These are phyloP conservation scores for Neoboletus magnificus DNA, from an alignment of 768 basidiomycete species.

Conservation along the genomic window DNA sequence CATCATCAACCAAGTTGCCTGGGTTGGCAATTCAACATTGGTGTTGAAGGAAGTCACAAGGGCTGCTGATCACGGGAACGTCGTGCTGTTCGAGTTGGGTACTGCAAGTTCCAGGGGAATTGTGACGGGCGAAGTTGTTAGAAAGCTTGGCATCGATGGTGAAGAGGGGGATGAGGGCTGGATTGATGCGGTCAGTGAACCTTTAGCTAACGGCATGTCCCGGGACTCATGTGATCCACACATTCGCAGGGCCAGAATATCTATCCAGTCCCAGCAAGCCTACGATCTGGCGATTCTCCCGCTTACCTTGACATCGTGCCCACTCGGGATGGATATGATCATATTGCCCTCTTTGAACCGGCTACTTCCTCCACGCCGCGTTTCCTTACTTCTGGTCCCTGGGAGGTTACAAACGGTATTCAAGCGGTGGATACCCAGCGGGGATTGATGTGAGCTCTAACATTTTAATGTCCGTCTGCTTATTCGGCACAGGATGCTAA, in stretches of 20 bases:
- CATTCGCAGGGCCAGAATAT: conserved; percentile 57
- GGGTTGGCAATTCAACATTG: conserved; percentile 75
- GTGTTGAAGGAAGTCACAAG: conserved; percentile 87
- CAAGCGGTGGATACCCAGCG: conserved; percentile 65
- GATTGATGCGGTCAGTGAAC: conserved; percentile 75
- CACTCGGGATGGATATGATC: conserved; percentile 76
- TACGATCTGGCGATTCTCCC: conserved; percentile 42
- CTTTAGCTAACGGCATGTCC: conserved; percentile 1
- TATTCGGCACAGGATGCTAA: conserved; percentile 21
- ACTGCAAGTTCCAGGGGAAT: conserved; percentile 24
- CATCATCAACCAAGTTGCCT: conserved; percentile 78
- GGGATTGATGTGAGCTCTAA: conserved; percentile 62
- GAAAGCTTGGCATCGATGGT: conserved; percentile 76
- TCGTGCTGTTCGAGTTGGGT: conserved; percentile 68
- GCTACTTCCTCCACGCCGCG: conserved; percentile 63
- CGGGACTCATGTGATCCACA: conserved; percentile 13
- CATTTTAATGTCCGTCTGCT: conserved; percentile 32
- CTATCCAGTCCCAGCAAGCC: conserved; percentile 46
- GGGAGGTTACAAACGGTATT: conserved; percentile 85
- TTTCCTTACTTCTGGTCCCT: conserved; percentile 83
- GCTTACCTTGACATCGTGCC: conserved; percentile 94
- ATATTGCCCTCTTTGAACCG: conserved; percentile 89
- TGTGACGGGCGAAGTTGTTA: conserved; percentile 54
- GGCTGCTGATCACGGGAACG: conserved; percentile 74
- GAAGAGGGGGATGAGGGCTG: conserved; percentile 92